These are phyloP conservation scores for Cystobasidium tubakii DNA, from an alignment of 768 basidiomycete genomes.

Conservation along the genomic window DNA sequence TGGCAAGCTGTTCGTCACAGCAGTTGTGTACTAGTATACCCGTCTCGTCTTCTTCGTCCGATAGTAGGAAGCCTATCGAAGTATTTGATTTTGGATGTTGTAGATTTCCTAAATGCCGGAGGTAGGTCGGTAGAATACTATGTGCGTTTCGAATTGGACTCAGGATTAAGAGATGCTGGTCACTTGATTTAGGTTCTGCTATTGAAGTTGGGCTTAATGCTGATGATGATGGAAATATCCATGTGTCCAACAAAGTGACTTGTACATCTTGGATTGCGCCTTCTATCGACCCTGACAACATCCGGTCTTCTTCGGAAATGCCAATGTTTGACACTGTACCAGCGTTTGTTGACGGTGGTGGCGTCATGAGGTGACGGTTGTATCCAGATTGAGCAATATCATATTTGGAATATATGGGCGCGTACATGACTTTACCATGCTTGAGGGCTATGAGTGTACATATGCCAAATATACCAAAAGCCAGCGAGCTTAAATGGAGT, in stretches of 20 bases:
- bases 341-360: neutral
- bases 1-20: neutral
- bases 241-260: neutral
- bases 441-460: neutral
- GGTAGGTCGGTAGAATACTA: constrained; percentile 9
- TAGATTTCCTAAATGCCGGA: constrained; percentile 18
- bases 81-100: constrained; percentile 35
- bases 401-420: constrained; percentile 24
- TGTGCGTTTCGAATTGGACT: constrained; percentile 37
- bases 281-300: neutral
- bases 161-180: constrained; percentile 38
- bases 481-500: neutral
- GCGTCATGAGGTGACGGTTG: neutral
- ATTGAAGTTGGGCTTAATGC: neutral
- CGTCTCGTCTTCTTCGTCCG: constrained; percentile 37
- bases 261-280: neutral
- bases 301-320: neutral
- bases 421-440: constrained; percentile 2
- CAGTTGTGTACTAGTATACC: neutral
- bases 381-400: constrained; percentile 24
- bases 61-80: constrained; percentile 36
- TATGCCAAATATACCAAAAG: neutral
- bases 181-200: neutral
- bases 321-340: neutral
- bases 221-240: neutral